Evolutionary conservation across 2,329 filamentous ascomycete genomes (phyloP), one percentile per base, ranked within the genome.

Genomic region (Nigrograna mackinnonii): DNA sequence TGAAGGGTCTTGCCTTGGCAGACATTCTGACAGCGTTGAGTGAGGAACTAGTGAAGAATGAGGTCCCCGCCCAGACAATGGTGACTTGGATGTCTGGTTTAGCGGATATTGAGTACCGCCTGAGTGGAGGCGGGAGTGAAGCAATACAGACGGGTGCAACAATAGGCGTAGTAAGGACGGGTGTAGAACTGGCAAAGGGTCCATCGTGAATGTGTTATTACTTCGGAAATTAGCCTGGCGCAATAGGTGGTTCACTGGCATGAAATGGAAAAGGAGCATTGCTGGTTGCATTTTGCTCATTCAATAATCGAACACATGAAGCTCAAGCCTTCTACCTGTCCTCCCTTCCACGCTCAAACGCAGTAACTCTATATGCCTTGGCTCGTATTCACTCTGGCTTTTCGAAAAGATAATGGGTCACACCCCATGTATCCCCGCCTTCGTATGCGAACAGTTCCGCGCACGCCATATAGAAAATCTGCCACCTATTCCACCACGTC

Each of bases 71-170:
- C 0, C 87, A 92, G 65, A 92, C 91, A 9, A 87, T 94, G 77
- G 87, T 97, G 39, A 82, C 85, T 3, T 99, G 94, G 94, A 74
- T 99, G 47, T 87, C 94, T 46, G 91, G 91, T 0, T 73, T 99
- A 41, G 91, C 92, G 0, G 89, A 96, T 57, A 88, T 99, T 39
- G 94, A 99, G 74, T 95, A 95, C 70, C 79, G 94, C 48, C 75
- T 99, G 5, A 87, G 91, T 22, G 88, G 90, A 32, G 94, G 94
- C 17, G 91, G 88, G 2, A 91, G 84, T 44, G 94, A 99, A 72
- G 74, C 77, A 5, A 82, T 99, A 44, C 94, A 99, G 75, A 97
- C 94, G 0, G 92, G 94, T 5, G 94, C 91, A 0, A 78, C 96
- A 34, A 89, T 97, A 9, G 94, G 92, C 1, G 89, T 96, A 4